These are phyloP conservation scores for Agapanthus africanus DNA, from an alignment of 106 monocot species.

Conservation along the genomic window DNA sequence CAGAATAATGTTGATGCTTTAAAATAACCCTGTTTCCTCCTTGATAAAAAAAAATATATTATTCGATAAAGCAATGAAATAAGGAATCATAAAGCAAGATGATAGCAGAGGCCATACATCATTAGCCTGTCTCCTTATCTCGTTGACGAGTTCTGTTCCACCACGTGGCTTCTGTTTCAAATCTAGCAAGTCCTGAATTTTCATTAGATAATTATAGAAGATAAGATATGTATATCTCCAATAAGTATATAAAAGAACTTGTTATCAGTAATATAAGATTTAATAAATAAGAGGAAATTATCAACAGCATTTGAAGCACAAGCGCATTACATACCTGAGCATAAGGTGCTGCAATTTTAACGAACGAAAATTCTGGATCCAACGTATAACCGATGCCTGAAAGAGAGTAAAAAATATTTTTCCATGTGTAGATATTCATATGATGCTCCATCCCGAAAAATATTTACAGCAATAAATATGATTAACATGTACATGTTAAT, in stretches of 20 bases:
- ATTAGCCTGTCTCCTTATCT: conserved; percentile 80
- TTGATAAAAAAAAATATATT: neutral
- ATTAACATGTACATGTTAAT: neutral
- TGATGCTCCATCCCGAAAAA: neutral
- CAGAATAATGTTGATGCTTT: neutral
- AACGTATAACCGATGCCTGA: conserved; percentile 82
- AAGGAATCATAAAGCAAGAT: neutral
- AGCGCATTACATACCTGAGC: conserved; percentile 50
- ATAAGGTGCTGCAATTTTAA: conserved; percentile 90
- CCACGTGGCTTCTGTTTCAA: conserved; percentile 37
- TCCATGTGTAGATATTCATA: neutral
- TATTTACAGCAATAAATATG: neutral
- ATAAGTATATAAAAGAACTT: neutral
- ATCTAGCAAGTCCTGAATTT: conserved; percentile 79
- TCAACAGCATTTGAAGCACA: neutral
- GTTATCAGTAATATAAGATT: neutral
- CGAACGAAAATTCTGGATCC: conserved; percentile 93
- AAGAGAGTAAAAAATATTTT: conserved; percentile 12
- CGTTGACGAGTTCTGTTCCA: conserved; percentile 63
- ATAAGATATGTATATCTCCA: conserved; percentile 4
- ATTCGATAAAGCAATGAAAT: neutral
- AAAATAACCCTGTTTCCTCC: neutral
- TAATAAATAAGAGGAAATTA: conserved; percentile 1
- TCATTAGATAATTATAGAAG: conserved; percentile 7
- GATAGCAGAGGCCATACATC: conserved; percentile 35